Conservation (phyloP, 768 basidiomycete species). For the Lactarius sanguifluus region DNA sequence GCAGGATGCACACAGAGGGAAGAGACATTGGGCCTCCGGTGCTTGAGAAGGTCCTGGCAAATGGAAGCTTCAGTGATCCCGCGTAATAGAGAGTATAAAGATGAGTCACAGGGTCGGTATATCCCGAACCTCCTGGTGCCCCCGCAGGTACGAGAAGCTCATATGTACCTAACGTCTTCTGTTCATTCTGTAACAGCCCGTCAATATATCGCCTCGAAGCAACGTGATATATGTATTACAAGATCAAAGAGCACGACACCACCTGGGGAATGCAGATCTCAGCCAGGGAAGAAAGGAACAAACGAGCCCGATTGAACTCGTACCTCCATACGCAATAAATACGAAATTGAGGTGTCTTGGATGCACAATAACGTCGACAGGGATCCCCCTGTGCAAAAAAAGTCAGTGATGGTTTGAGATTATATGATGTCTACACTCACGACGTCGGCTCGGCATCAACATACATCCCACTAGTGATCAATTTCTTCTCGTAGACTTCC, state of each 20-base stretch:
- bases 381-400: constrained; percentile 36
- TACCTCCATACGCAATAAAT: constrained; percentile 76
- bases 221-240: constrained; percentile 37
- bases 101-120: constrained; percentile 50
- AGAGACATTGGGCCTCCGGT: constrained; percentile 69
- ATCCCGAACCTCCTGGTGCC: constrained; percentile 75
- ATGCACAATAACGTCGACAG: constrained; percentile 63
- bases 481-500: constrained; percentile 65
- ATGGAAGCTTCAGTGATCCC: constrained; percentile 11
- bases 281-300: neutral
- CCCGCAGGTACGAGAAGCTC: constrained; percentile 75
- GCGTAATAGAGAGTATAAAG: neutral
- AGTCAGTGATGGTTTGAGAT: constrained; percentile 8
- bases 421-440: constrained; percentile 35
- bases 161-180: constrained; percentile 56
- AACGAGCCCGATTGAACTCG: neutral
- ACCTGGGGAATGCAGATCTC: constrained; percentile 40
- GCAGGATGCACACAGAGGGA: constrained; percentile 71
- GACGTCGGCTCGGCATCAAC: constrained; percentile 37
- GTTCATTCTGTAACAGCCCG: constrained; percentile 43
- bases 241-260: constrained; percentile 62
- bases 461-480: constrained; percentile 43
- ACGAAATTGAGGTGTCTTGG: constrained; percentile 71
- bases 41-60: constrained; percentile 61
- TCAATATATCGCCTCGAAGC: constrained; percentile 1